Evolutionary conservation across 2,329 filamentous ascomycete genomes (phyloP).

Genomic region (Xylaria hypoxylon): DNA sequence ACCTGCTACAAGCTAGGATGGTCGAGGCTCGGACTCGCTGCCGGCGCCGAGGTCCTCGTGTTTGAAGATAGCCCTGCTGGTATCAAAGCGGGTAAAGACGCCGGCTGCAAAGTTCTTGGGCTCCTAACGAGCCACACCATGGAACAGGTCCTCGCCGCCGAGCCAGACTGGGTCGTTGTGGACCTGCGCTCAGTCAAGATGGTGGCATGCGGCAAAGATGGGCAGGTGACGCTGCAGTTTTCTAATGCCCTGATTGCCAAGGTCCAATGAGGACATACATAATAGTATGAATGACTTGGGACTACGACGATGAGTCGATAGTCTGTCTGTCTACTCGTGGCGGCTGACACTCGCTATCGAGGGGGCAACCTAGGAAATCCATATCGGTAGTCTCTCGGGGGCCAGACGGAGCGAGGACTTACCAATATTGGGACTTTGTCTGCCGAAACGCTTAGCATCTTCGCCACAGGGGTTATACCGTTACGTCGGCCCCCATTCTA

Average conservation of each 20-base stretch:
- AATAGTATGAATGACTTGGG: conserved; percentile 1
- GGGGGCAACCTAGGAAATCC: conserved; percentile 8
- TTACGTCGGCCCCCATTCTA: conserved; percentile 32
- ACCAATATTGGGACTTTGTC: conserved; percentile 19
- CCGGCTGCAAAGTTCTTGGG: conserved; percentile 87
- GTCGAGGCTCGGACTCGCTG: conserved; percentile 66
- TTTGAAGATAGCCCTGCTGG: conserved; percentile 91
- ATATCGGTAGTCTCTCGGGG: conserved; percentile 25
- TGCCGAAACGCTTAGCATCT: conserved; percentile 5
- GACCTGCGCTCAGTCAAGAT: conserved; percentile 81
- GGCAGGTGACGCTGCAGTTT: conserved; percentile 76
- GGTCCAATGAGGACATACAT: conserved; percentile 23
- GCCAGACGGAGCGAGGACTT: conserved; percentile 8
- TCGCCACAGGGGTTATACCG: conserved; percentile 16
- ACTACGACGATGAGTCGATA: conserved; percentile 15
- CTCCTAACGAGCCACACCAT: conserved; percentile 84
- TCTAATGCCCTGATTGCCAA: conserved; percentile 63
- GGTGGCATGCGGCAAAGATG: conserved; percentile 64
- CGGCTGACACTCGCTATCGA: conserved; percentile 23
- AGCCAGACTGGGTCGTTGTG: conserved; percentile 88
- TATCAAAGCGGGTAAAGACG: conserved; percentile 83
- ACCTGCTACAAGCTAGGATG: conserved; percentile 78
- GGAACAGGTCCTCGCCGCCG: conserved; percentile 76
- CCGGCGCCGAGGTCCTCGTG: conserved; percentile 71
- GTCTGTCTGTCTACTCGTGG: conserved; percentile 13